Conservation (phyloP, 176 grass and related monocot genomes). For the Musa acuminata region DNA sequence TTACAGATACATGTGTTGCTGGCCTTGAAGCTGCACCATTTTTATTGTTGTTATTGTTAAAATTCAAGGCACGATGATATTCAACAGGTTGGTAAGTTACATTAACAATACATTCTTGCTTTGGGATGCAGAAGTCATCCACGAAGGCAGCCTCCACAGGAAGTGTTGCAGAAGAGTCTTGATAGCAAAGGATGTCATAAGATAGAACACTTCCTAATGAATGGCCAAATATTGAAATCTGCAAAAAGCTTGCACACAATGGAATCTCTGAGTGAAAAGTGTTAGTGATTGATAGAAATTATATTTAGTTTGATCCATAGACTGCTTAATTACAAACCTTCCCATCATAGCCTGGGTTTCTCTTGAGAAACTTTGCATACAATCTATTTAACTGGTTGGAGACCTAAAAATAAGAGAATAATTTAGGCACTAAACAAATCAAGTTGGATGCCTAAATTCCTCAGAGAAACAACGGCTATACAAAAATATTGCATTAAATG, state of each 20-base stretch:
- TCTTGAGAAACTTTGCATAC: constrained; percentile 82
- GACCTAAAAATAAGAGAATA: constrained; percentile 37
- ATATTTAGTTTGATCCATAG: background rate
- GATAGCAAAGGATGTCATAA: constrained; percentile 97
- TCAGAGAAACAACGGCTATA: background rate
- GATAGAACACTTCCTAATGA: constrained; percentile 91
- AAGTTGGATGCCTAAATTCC: background rate
- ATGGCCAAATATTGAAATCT: constrained; percentile 91
- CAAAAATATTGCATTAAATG: too few relatives aligned
- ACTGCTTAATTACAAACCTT: constrained; percentile 40
- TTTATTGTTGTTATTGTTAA: constrained; percentile 11
- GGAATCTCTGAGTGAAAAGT: background rate
- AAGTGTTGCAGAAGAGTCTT: constrained; percentile 57
- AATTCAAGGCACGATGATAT: constrained; percentile 10
- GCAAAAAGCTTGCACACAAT: constrained; percentile 16
- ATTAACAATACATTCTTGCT: constrained; percentile 32
- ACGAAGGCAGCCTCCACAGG: constrained; percentile 39
- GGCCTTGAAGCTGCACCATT: background rate
- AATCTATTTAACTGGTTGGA: constrained; percentile 70
- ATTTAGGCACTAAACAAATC: background rate
- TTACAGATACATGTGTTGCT: background rate
- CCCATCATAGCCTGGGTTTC: constrained; percentile 91
- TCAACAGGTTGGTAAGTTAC: background rate
- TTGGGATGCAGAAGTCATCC: constrained; percentile 7
- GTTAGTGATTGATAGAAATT: background rate